Evolutionary conservation across 345 rosid species (phyloP), one percentile per base, ranked within the genome.

Genomic region (Lumnitzera racemosa): DNA sequence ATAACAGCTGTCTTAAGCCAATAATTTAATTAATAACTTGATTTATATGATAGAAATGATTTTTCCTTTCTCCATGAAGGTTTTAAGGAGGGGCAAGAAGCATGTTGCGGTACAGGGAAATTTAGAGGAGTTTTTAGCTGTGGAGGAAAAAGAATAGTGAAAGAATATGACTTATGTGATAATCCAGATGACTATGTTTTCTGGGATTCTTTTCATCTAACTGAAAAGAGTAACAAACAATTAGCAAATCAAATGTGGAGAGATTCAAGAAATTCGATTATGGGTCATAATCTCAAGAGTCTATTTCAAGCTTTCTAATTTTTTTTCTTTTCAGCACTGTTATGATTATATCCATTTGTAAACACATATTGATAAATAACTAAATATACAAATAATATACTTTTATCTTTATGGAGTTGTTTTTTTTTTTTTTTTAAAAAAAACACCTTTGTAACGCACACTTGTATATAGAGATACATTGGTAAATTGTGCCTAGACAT

Each of bases 41-140:
- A 29, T 29, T 29, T 29, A 29, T 3, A 29, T 29, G 36, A 3
- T 6, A 29, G 36, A 29, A 29, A 29, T 29, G 7, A 29, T 29
- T 3, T 29, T 29, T 6, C 36, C 7, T 6, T 29, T 3, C 15
- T 14, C 4, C 41, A 51, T 24, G 23, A 61, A 63, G 68, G 60
- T 4, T 63, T 69, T 27, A n/a, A 69, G 49, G 68, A 52, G 14
- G 47, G 24, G 15, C 41, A 58, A 10, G 2, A 12, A 0, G 73
- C 68, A 23, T 63, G 73, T 11, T 69, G 68, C 29, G 73, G 73
- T 3, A 47, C 13, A 1, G 73, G 73, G 5, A 14, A 27, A 0
- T 53, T 47, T 17, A 27, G 55, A 10, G 73, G 52, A 53, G 17
- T 0, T 9, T n/a, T n/a, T n/a, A 12, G 15, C 14, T 49, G 51